Evolutionary conservation across 768 basidiomycete species (phyloP).

Genomic region (Boletus barrowsii): DNA sequence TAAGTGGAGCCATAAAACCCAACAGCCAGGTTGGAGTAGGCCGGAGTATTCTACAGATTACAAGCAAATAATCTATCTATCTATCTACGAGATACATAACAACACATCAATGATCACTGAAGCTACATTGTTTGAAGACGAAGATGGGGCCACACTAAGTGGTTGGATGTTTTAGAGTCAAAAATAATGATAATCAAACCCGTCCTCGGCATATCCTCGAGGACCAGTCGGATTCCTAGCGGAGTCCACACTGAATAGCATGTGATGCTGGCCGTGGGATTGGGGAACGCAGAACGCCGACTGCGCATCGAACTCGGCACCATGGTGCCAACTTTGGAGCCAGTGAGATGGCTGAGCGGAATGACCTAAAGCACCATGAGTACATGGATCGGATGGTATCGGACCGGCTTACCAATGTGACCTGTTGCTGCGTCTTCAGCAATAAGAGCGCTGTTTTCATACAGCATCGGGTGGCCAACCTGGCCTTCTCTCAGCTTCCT

Average conservation of each 20-base stretch:
- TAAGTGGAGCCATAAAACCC: neutral
- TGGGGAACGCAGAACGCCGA: neutral
- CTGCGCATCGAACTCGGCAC: neutral
- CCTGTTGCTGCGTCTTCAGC: neutral
- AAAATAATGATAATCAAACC: neutral
- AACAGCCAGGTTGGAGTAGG: neutral
- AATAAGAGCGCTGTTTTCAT: neutral
- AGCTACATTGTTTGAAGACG: slow-evolving; percentile 6
- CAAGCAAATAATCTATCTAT: neutral
- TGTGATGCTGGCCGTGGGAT: neutral
- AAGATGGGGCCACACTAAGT: neutral
- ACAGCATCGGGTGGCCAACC: neutral
- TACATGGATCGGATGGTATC: neutral
- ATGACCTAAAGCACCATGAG: slow-evolving; percentile 9
- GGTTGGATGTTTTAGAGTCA: neutral
- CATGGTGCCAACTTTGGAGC: neutral
- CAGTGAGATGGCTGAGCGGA: neutral
- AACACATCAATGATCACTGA: neutral
- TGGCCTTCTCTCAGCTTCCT: neutral
- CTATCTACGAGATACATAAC: neutral
- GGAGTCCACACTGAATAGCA: neutral
- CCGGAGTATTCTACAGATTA: neutral
- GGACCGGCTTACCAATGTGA: slow-evolving; percentile 8
- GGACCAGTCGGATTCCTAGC: neutral
- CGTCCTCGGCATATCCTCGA: neutral